Percentiles rank a stretch among this genome's conserved stretches.
Evolutionary conservation across 257 asterid species (phyloP).

Genomic region (Petunia secreta): DNA sequence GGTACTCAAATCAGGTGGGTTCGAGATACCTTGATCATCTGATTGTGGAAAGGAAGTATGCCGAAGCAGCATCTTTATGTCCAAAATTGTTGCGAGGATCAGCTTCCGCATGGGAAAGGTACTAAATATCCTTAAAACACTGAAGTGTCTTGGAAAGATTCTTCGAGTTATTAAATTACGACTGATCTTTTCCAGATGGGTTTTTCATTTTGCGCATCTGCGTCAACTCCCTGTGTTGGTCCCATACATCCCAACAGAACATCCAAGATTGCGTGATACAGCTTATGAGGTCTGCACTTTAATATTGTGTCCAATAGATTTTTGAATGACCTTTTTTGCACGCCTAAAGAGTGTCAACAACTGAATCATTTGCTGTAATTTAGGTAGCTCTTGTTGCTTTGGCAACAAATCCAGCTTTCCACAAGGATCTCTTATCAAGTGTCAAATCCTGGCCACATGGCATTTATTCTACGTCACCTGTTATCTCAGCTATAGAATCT

Average conservation of each 20-base stretch:
- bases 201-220: conserved; percentile 97
- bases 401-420: conserved; percentile 87
- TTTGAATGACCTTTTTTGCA: not conserved
- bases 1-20: conserved; percentile 67
- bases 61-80: conserved; percentile 94
- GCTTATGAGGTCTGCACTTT: conserved; percentile 84
- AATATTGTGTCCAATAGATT: conserved; percentile 1
- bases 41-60: conserved; percentile 92
- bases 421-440: conserved; percentile 87
- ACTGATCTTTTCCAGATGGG: conserved; percentile 67
- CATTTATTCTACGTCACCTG: conserved; percentile 78
- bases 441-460: conserved; percentile 86
- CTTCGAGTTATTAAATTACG: conserved; percentile 29
- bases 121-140: conserved; percentile 23
- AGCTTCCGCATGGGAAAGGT: conserved; percentile 99
- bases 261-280: conserved; percentile 93
- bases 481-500: conserved; percentile 94
- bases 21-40: conserved; percentile 94
- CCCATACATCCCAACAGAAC: conserved; percentile 95
- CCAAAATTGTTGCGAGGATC: conserved; percentile 93
- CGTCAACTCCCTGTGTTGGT: conserved; percentile 97
- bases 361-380: conserved; percentile 35
- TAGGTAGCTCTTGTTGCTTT: conserved; percentile 96
- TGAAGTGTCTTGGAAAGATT: not conserved
- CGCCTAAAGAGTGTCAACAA: conserved; percentile 14